Conservation (phyloP, 2,329 filamentous ascomycete species). For the Aspergillus calidoustus region DNA sequence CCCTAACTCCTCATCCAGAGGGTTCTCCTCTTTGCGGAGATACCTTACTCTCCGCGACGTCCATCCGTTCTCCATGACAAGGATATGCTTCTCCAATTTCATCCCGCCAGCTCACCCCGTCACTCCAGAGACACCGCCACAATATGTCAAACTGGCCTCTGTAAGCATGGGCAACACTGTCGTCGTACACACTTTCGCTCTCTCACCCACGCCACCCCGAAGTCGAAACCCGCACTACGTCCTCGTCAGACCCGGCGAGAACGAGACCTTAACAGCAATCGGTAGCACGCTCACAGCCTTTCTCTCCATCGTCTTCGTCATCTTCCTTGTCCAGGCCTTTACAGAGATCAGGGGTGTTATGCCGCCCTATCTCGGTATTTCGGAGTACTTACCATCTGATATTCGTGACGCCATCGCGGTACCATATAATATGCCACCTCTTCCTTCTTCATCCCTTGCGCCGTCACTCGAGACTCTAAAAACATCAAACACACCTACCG, state of each 20-base stretch:
- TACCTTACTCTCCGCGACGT: slow-evolving; percentile 61
- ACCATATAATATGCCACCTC: slow-evolving; percentile 42
- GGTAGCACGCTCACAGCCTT: slow-evolving; percentile 62
- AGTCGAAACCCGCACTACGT: slow-evolving; percentile 68
- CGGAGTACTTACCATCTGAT: slow-evolving; percentile 58
- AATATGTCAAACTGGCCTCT: slow-evolving; percentile 77
- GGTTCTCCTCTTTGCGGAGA: slow-evolving; percentile 52
- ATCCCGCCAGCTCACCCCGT: slow-evolving; percentile 55
- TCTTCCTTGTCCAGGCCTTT: slow-evolving; percentile 64
- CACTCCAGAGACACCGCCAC: slow-evolving; percentile 53
- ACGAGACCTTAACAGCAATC: slow-evolving; percentile 57
- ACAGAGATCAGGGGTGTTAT: slow-evolving; percentile 65
- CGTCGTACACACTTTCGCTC: slow-evolving; percentile 77
- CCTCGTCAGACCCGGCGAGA: slow-evolving; percentile 63
- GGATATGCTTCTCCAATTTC: slow-evolving; percentile 57
- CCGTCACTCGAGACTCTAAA: slow-evolving; percentile 16
- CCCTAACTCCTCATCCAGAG: slow-evolving; percentile 25
- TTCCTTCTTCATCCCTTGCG: slow-evolving; percentile 25
- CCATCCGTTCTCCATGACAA: slow-evolving; percentile 64
- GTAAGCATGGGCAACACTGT: slow-evolving; percentile 80
- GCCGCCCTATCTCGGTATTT: slow-evolving; percentile 61
- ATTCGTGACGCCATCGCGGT: slow-evolving; percentile 49
- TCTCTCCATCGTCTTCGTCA: slow-evolving; percentile 65
- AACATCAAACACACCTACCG: not conserved
- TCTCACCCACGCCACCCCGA: slow-evolving; percentile 53